Percentiles rank a stretch among this genome's conserved stretches.
phyloP scores from a whole-genome alignment of 2,329 filamentous ascomycete genomes.

The Fusarium penzigii region DNA sequence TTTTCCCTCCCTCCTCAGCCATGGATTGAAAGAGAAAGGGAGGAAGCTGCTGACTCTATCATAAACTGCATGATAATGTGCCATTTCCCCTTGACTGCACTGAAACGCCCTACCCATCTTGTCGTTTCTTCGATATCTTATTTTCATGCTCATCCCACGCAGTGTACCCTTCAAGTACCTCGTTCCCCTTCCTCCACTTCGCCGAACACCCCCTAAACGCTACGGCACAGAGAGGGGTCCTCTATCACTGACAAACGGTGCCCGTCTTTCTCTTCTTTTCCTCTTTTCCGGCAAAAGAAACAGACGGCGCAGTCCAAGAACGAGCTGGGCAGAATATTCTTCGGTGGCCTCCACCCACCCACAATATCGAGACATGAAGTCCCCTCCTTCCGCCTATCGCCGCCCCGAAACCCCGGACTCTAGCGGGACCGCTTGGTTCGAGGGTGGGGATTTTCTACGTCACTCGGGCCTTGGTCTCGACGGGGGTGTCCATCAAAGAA shows the following conservation, averaged over 20 bases:
- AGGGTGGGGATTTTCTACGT: conserved; percentile 23
- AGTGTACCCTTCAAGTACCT: conserved; percentile 19
- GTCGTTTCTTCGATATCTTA: neutral
- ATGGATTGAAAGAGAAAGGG: too few species aligned
- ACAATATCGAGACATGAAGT: conserved; percentile 8
- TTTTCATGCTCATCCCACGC: neutral
- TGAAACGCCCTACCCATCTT: neutral
- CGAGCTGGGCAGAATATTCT: neutral
- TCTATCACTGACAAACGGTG: neutral
- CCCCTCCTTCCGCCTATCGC: conserved; percentile 21
- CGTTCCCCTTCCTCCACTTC: conserved; percentile 2
- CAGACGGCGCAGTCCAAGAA: neutral
- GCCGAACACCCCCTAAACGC: conserved; percentile 5
- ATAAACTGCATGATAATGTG: neutral
- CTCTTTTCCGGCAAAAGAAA: neutral
- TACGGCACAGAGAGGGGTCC: conserved; percentile 14
- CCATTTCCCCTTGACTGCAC: neutral
- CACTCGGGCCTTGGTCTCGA: conserved; percentile 7
- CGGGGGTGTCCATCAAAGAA: neutral
- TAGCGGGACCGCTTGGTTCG: conserved; percentile 15
- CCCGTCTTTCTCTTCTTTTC: neutral
- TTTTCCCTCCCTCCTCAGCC: too few species aligned
- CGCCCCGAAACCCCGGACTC: conserved; percentile 13
- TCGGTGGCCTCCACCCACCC: conserved; percentile 14
- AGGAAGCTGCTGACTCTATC: too few species aligned